Evolutionary conservation across 768 basidiomycete genomes (phyloP).

Genomic region (Lentinula sp.): DNA sequence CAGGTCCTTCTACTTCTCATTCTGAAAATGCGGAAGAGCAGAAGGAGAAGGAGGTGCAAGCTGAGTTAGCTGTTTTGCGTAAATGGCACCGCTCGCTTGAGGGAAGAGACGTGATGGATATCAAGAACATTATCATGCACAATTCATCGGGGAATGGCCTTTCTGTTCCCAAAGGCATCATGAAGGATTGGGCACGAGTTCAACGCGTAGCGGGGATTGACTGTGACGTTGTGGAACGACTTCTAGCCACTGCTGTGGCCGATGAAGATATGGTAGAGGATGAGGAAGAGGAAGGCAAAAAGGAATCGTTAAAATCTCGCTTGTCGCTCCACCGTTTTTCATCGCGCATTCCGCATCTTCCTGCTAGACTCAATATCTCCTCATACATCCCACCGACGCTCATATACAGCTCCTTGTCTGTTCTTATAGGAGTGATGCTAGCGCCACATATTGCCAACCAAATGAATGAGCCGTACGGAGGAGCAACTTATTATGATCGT

Average conservation of each 20-base stretch:
- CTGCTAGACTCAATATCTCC: slow-evolving; percentile 23
- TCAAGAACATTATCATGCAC: background rate
- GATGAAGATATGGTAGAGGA: slow-evolving; percentile 19
- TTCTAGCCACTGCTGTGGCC: background rate
- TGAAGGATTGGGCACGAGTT: slow-evolving; percentile 2
- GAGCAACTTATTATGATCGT: slow-evolving; percentile 69
- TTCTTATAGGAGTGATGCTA: slow-evolving; percentile 54
- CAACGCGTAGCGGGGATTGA: slow-evolving; percentile 31
- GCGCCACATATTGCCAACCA: slow-evolving; percentile 57
- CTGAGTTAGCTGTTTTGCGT: background rate
- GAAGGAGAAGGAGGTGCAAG: slow-evolving; percentile 14
- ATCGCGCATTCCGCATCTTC: slow-evolving; percentile 11
- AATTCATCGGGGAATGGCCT: background rate
- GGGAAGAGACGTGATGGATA: background rate
- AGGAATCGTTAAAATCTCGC: slow-evolving; percentile 6
- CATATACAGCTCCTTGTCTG: slow-evolving; percentile 58
- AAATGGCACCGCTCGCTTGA: slow-evolving; percentile 1
- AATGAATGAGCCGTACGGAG: slow-evolving; percentile 49
- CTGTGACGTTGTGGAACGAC: slow-evolving; percentile 51
- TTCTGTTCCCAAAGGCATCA: background rate
- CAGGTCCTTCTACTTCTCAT: slow-evolving; percentile 33
- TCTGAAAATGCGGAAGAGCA: slow-evolving; percentile 45
- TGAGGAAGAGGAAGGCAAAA: background rate
- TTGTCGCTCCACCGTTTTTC: slow-evolving; percentile 13
- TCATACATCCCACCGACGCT: slow-evolving; percentile 32